A percentile compares a stretch with the other conserved stretches of the same genome.
These are phyloP conservation scores for Globisporangium paddicum DNA, from an alignment of 352 stramenopile species.

Conservation along the genomic window DNA sequence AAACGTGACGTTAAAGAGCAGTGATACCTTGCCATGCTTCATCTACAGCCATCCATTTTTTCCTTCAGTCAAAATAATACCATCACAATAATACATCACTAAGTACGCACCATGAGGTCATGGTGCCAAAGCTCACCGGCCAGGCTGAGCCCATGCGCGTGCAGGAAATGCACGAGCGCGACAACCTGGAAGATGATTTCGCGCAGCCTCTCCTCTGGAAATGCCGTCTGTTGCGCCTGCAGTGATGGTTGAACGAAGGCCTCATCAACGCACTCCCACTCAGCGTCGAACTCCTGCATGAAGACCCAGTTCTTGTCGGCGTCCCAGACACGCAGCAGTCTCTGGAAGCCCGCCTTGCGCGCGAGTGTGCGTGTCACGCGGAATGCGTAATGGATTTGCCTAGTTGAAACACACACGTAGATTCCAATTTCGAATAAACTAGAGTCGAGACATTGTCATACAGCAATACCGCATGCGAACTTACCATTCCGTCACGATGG, in stretches of 20 bases:
- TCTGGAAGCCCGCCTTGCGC: constrained; percentile 35
- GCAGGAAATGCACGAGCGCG: constrained; percentile 55
- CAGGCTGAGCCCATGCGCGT: constrained; percentile 41
- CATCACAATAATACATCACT: background rate
- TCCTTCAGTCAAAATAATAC: background rate
- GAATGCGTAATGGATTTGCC: constrained; percentile 44
- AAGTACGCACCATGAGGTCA: constrained; percentile 38
- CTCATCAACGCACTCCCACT: constrained; percentile 27
- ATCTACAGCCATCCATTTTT: constrained; percentile 19
- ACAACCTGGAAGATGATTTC: constrained; percentile 45
- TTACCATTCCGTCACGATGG: constrained; percentile 31
- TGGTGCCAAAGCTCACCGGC: constrained; percentile 45
- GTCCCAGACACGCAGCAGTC: constrained; percentile 44
- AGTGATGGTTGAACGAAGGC: constrained; percentile 6
- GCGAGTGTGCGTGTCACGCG: constrained; percentile 28
- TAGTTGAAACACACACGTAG: background rate
- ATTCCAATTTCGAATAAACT: background rate
- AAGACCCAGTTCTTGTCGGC: constrained; percentile 49
- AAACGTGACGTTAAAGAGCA: constrained; percentile 37
- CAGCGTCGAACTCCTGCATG: constrained; percentile 34
- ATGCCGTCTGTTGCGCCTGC: constrained; percentile 3
- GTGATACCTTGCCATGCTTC: constrained; percentile 27
- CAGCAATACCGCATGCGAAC: no score
- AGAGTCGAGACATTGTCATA: no score
- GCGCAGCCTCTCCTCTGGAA: constrained; percentile 44